These are phyloP conservation scores for Chytriomyces sp. DNA, from an alignment of 192 early-diverging fungal species.

Conservation along the genomic window DNA sequence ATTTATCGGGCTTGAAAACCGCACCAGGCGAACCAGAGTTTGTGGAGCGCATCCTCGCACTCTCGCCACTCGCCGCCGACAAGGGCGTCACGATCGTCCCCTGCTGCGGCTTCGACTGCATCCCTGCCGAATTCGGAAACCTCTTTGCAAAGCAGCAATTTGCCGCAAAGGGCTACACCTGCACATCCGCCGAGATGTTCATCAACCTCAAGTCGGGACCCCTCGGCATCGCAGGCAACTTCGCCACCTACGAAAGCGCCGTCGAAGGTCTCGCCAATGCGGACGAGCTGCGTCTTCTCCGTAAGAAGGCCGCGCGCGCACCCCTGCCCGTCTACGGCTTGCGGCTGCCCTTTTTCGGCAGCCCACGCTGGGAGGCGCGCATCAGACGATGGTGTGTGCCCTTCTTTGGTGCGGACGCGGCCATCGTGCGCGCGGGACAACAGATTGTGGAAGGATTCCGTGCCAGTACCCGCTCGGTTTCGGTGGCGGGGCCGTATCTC, in stretches of 20 bases:
- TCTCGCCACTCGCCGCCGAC: conserved; percentile 52
- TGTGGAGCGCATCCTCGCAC: conserved; percentile 60
- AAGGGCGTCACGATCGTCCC: conserved; percentile 59
- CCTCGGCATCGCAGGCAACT: conserved; percentile 56
- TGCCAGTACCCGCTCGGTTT: conserved; percentile 21
- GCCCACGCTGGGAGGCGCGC: conserved; percentile 27
- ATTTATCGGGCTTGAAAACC: conserved; percentile 44
- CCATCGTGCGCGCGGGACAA: conserved; percentile 59
- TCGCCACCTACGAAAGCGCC: conserved; percentile 67
- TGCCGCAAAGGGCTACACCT: conserved; percentile 36
- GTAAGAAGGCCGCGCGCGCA: conserved; percentile 29
- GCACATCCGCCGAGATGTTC: conserved; percentile 64
- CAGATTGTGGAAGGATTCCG: conserved; percentile 34
- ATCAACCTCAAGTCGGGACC: conserved; percentile 51
- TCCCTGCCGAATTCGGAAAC: conserved; percentile 71
- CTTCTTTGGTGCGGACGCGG: conserved; percentile 31
- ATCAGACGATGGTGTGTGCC: conserved; percentile 29
- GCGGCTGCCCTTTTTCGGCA: conserved; percentile 48
- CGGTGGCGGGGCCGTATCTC: conserved; percentile 27
- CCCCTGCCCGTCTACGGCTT: conserved; percentile 42
- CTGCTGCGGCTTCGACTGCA: conserved; percentile 64
- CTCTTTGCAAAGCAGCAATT: conserved; percentile 60
- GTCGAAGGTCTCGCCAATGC: conserved; percentile 35
- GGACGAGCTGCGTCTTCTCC: conserved; percentile 17
- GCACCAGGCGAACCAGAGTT: conserved; percentile 63